Evolutionary conservation across 2,329 filamentous ascomycete genomes (phyloP).

Genomic region (Plenodomus tracheiphilus): DNA sequence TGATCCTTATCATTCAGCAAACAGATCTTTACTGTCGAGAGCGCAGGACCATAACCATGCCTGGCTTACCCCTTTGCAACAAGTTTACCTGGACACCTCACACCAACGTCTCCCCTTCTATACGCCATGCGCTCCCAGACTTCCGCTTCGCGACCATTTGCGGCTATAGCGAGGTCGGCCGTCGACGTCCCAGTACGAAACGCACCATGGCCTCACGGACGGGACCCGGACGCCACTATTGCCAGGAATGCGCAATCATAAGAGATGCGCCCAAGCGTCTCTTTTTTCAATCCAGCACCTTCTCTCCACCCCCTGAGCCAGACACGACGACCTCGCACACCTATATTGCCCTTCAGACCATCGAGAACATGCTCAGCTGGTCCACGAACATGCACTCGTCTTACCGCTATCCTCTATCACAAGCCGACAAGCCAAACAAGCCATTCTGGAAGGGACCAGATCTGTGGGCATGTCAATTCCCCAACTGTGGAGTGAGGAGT

Average conservation of each 20-base stretch:
- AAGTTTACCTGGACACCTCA: neutral
- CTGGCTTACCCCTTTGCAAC: neutral
- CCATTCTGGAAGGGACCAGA: neutral
- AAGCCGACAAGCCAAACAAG: neutral
- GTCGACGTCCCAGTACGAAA: neutral
- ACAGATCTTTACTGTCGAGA: neutral
- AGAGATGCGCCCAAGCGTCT: neutral
- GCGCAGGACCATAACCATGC: neutral
- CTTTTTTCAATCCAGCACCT: neutral
- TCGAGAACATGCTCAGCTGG: constrained; percentile 6
- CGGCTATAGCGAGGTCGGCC: neutral
- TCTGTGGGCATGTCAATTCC: constrained; percentile 2
- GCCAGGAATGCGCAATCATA: neutral
- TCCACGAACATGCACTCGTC: neutral
- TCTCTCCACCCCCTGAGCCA: neutral
- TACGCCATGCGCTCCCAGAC: neutral
- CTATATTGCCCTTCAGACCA: constrained; percentile 4
- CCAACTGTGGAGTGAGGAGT: neutral
- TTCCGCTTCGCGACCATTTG: neutral
- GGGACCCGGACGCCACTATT: neutral
- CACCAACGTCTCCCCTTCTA: neutral
- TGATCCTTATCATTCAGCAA: constrained; percentile 4
- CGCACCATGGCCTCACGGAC: neutral
- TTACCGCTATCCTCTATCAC: constrained; percentile 1
- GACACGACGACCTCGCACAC: constrained; percentile 2